Evolutionary conservation across 306 rosid species (phyloP).

Genomic region (Oxytropis ochrocephala): DNA sequence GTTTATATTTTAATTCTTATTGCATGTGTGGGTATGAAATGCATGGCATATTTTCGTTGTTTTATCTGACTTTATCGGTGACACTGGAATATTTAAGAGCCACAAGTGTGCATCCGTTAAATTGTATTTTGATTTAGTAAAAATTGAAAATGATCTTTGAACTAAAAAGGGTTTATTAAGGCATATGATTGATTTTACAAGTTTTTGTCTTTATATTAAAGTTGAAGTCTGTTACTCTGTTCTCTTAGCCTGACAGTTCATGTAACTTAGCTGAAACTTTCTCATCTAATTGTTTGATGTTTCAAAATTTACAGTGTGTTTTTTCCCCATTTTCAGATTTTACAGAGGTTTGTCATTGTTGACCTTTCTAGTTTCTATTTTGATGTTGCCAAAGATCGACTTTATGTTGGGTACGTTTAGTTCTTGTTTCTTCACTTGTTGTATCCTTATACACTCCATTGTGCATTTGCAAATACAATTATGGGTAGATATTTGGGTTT

Average conservation of each 20-base stretch:
- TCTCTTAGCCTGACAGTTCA: conserved; percentile 10
- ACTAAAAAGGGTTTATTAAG: not conserved
- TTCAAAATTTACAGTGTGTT: not conserved
- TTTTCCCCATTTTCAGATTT: conserved; percentile 48
- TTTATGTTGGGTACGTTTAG: conserved; percentile 78
- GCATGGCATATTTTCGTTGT: not conserved
- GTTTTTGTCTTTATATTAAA: not conserved
- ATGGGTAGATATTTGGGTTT: not conserved
- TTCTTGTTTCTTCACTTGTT: not conserved
- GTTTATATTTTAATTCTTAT: not conserved
- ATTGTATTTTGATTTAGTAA: not conserved
- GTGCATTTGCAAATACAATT: not conserved
- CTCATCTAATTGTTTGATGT: conserved; percentile 10
- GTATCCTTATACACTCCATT: not conserved
- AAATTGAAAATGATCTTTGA: not conserved
- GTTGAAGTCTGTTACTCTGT: not conserved
- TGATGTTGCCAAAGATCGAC: conserved; percentile 97
- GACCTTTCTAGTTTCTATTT: conserved; percentile 94
- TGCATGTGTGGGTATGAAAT: not conserved
- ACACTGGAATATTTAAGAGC: not conserved
- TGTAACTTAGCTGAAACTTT: conserved; percentile 13
- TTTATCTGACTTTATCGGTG: not conserved
- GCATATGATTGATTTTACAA: not conserved
- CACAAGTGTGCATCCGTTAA: not conserved
- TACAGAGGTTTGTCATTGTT: conserved; percentile 89